A percentile compares a stretch with the other conserved stretches of the same genome.
Conservation (phyloP, 495 filamentous ascomycete species). For the Cetradonia linearis region DNA sequence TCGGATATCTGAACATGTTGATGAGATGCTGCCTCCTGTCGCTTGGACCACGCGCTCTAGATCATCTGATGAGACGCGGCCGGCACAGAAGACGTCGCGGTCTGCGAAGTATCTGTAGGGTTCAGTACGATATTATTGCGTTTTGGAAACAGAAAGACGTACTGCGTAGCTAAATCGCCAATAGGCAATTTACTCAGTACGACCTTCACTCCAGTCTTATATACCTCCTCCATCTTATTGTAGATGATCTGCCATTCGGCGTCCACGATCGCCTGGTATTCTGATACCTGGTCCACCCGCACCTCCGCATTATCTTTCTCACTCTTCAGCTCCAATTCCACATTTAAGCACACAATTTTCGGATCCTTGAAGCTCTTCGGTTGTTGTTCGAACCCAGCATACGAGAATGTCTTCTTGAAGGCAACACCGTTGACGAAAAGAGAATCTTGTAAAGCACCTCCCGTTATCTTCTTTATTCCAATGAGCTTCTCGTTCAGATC, state of each 20-base stretch:
- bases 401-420: slow-evolving; percentile 99
- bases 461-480: slow-evolving; percentile 94
- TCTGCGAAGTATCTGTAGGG: slow-evolving; percentile 73
- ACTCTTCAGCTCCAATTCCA: slow-evolving; percentile 93
- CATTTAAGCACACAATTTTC: slow-evolving; percentile 91
- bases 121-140: slow-evolving; percentile 16
- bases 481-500: slow-evolving; percentile 97
- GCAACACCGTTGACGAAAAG: slow-evolving; percentile 96
- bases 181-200: slow-evolving; percentile 96
- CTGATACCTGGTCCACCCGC: slow-evolving; percentile 92
- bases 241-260: slow-evolving; percentile 99
- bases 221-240: slow-evolving; percentile 91
- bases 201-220: slow-evolving; percentile 91
- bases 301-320: slow-evolving; percentile 99
- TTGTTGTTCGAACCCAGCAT: slow-evolving; percentile 98
- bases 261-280: slow-evolving; percentile 98
- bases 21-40: slow-evolving; percentile 83
- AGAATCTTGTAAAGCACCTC: slow-evolving; percentile 91
- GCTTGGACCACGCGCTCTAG: slow-evolving; percentile 94
- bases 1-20: slow-evolving; percentile 92
- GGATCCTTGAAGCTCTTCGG: slow-evolving; percentile 90
- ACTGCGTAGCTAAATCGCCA: slow-evolving; percentile 93
- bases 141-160: slow-evolving; percentile 25
- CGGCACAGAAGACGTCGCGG: slow-evolving; percentile 96
- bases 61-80: slow-evolving; percentile 84